Base-by-base conservation (phyloP, 1,284 basidiomycete genomes). In the Moesziomyces globuligerus region DNA sequence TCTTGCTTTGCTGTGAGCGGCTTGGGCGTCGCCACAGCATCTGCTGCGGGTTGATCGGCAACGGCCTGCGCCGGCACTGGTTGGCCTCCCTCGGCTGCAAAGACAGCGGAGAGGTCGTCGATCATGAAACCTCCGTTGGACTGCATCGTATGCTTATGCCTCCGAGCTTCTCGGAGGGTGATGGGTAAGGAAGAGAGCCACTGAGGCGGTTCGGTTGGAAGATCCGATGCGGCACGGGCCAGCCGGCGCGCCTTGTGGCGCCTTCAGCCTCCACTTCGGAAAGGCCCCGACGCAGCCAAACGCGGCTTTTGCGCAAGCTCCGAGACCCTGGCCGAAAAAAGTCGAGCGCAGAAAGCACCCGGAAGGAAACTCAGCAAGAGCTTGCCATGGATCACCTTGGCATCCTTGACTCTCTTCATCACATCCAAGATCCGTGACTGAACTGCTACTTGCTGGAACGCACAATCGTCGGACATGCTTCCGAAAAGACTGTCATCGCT, bases 1-100 rank as follows among this genome's bases (percentile, higher is more conserved):
- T 75, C 66, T 28, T 78, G 74, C 37, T 70, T 74, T 53, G 50
- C 50, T 5, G 61, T 54, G 3, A 78, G 55, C 40, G 58, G 44
- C 25, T 51, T 58, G 1, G 68, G 68, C 17, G 67, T 70, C 1
- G 60, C 67, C 1, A 64, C 52, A 32, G 57, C 40, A 5, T 67
- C 64, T 8, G 29, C 18, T 9, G 3, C 37, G 15, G 29, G 10
- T 17, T 9, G 29, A 15, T 48, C 13, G 13, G 24, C 25, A 18
- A 8, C 24, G 8, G 26, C 25, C 17, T 20, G 25, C 24, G 49
- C 43, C 24, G 50, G 24, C n/a, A 34, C 15, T 23, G 52, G 21
- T 8, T 45, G 47, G 18, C 36, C 48, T 15, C 45, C 37, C 9
- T 42, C 17, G 18, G 52, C 54, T 9, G 51, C 53, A 28, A 69